Evolutionary conservation across 257 asterid species (phyloP), one percentile per base, ranked within the genome.

Genomic region (Pogostemon cablin): DNA sequence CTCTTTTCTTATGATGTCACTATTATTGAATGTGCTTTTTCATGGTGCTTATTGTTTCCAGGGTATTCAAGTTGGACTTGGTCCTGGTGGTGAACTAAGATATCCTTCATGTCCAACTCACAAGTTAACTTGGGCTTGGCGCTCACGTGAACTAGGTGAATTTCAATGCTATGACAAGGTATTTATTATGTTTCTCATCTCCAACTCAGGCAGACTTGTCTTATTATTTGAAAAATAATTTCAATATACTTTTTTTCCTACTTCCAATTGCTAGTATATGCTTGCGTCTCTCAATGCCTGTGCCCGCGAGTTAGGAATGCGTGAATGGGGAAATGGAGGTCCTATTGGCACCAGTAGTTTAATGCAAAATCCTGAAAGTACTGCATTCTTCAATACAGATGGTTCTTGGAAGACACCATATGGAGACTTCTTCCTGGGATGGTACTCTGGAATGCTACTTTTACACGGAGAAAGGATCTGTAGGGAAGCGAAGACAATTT

Each of bases 11-110:
- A 35, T 64, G 37, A 61, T 62, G 72, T 56, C 42, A 42, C 74
- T 7, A 17, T 62, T 52, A 48, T 61, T 11, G 57, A 68, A 53
- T 38, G 67, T 65, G 41, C 25, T 63, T 69, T 68, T 72, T 72
- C 69, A 62, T 49, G 48, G 58, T 69, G 49, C 32, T 77, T 41
- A 60, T 40, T 55, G 34, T 50, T 73, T 79, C 57, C 81, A 90
- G 97, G 93, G 91, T 5, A 81, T 90, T 76, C 97, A 88, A 90
- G 88, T 90, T 65, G 97, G 97, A 62, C 67, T 90, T 79, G 97
- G 97, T 48, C 95, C 97, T 34, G 84, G 81, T 47, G 95, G 95
- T 68, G 95, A 90, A 79, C 74, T 90, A 72, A 80, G 97, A 79
- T 90, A 90, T 80, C 97, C 97, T 64, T 84, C 90, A 2, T 80